Base-by-base conservation (phyloP, 108 stramenopile genomes). In the Licmophora abbreviata region DNA sequence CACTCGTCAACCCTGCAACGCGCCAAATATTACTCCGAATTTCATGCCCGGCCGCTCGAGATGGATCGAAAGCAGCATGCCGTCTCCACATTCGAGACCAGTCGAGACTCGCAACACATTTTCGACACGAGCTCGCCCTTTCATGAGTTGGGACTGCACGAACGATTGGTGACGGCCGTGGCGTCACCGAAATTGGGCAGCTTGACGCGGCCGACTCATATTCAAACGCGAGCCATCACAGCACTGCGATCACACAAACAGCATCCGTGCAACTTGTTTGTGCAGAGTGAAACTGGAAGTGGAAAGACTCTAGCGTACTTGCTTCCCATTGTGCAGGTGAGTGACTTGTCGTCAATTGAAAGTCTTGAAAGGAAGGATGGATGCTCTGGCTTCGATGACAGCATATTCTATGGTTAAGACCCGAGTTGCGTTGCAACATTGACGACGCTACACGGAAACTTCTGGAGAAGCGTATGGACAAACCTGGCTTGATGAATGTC, bases 261-360 rank as follows among this genome's bases (percentile, higher is more conserved):
- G 15, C 35, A 53, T 17, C 56, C 65, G 18, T 50, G 68, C 7
- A 89, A 95, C 61, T 51, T 91, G 21, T 73, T 93, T 37, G 64
- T 97, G 32, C 94, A 93, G 38, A 74, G 77, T 24, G 93, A 97
- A 61, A 97, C 95, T 4, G 95, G 95, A 26, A 61, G 60, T 29
- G 95, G 95, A 12, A 96, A 94, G 47, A 94, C 88, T 9, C 61
- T 93, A 33, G 88, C 92, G 9, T 93, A 88, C 58, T 62, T 90
- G 12, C 18, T 85, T 18, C 92, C 92, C n/a, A 68, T 90, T 46
- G 45, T 93, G 2, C 74, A 81, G 40, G 48, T 50, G 33, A 15
- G 48, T 50, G 15, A 15, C 7, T 9, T 48, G 34, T 9, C 12
- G 34, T 11, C 9, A 35, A 35, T 35, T 11, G 34, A 35, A 11